Conservation (phyloP, 2,329 filamentous ascomycete species). For the Trichoderma pleuroti region DNA sequence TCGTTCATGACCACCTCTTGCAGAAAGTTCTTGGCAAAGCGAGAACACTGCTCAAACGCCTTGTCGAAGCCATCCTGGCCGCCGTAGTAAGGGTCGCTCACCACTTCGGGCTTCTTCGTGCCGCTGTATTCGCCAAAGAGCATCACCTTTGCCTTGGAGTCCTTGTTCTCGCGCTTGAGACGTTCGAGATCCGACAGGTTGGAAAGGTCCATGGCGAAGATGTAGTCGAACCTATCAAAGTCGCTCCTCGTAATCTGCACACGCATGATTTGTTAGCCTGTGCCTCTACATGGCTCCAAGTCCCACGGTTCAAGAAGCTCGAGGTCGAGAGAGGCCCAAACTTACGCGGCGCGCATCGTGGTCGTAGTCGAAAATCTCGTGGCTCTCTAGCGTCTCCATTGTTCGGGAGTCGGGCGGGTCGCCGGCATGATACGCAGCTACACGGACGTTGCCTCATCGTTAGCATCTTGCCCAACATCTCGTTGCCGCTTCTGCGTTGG, state of each 20-base stretch:
- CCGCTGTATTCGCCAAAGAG: slow-evolving; percentile 83
- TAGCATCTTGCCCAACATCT: neutral
- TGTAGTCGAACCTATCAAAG: slow-evolving; percentile 84
- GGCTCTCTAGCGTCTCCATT: slow-evolving; percentile 68
- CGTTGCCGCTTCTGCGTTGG: neutral
- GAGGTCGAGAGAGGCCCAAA: neutral
- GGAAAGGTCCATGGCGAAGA: slow-evolving; percentile 87
- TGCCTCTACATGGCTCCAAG: too few relatives aligned
- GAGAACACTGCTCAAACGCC: slow-evolving; percentile 78
- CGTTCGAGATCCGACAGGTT: slow-evolving; percentile 71
- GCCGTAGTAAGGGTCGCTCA: slow-evolving; percentile 93
- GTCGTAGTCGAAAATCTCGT: slow-evolving; percentile 73
- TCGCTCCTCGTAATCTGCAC: slow-evolving; percentile 58
- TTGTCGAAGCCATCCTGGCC: slow-evolving; percentile 73
- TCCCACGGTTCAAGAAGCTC: too few relatives aligned
- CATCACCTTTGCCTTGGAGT: slow-evolving; percentile 63
- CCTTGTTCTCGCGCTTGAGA: slow-evolving; percentile 55
- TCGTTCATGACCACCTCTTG: slow-evolving; percentile 45
- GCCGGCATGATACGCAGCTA: slow-evolving; percentile 77
- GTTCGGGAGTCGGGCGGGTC: slow-evolving; percentile 78
- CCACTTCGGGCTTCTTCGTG: slow-evolving; percentile 60
- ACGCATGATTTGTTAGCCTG: neutral
- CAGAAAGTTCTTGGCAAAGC: slow-evolving; percentile 76
- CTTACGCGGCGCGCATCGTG: slow-evolving; percentile 73
- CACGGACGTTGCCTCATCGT: neutral